Evolutionary conservation across 1,139 yeast genomes (phyloP).

Genomic region (Suhomyces chickasaworum): DNA sequence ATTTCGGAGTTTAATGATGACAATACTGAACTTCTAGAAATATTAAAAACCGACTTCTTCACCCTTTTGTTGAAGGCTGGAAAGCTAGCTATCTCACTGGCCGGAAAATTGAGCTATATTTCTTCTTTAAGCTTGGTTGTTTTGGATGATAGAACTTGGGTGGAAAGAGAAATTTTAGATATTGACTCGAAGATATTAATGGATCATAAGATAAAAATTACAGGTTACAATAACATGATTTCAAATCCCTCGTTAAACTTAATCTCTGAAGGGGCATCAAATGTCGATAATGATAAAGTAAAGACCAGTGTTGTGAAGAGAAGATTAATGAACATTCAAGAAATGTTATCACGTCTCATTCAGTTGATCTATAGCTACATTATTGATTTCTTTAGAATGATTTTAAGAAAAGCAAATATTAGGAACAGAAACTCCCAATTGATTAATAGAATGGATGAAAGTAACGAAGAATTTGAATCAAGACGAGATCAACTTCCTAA

Average conservation of each 20-base stretch:
- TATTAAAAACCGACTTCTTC: slow-evolving; percentile 63
- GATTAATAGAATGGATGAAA: slow-evolving; percentile 16
- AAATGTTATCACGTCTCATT: slow-evolving; percentile 22
- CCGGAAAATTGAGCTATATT: slow-evolving; percentile 66
- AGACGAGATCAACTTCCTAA: slow-evolving; percentile 28
- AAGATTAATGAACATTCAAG: slow-evolving; percentile 23
- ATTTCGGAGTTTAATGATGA: slow-evolving; percentile 35
- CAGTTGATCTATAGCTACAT: slow-evolving; percentile 29
- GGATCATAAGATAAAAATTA: slow-evolving; percentile 22
- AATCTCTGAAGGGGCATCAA: slow-evolving; percentile 17
- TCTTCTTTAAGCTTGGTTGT: slow-evolving; percentile 57
- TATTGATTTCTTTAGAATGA: background rate
- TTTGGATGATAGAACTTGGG: slow-evolving; percentile 58
- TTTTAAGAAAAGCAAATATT: background rate
- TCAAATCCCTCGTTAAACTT: slow-evolving; percentile 31
- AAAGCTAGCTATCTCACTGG: slow-evolving; percentile 62
- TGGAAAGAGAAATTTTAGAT: slow-evolving; percentile 35
- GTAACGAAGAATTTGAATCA: slow-evolving; percentile 25
- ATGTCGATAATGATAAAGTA: slow-evolving; percentile 11
- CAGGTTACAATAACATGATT: slow-evolving; percentile 41
- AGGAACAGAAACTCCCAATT: background rate
- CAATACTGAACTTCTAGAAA: slow-evolving; percentile 26
- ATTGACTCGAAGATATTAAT: slow-evolving; percentile 13
- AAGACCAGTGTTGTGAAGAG: slow-evolving; percentile 26
- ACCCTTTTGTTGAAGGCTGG: slow-evolving; percentile 63